phyloP scores from a whole-genome alignment of 148 eudicot species.

The Cornus kousa region DNA sequence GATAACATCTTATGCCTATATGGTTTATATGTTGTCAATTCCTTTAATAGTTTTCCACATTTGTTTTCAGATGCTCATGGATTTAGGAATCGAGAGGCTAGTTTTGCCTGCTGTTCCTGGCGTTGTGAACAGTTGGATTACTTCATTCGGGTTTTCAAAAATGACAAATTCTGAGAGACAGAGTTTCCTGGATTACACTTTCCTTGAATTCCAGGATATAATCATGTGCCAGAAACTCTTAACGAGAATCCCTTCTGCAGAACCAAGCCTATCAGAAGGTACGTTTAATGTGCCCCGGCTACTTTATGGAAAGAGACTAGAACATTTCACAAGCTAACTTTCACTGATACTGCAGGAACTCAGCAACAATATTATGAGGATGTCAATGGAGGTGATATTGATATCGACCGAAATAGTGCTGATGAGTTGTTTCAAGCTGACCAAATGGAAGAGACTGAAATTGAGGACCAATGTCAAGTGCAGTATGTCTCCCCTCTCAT shows the following conservation, averaged over 20 bases:
- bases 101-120: constrained; percentile 76
- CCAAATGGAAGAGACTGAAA: constrained; percentile 33
- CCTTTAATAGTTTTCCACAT: neutral
- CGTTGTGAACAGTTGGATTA: constrained; percentile 74
- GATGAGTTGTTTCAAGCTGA: constrained; percentile 51
- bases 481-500: constrained; percentile 38
- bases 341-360: constrained; percentile 28
- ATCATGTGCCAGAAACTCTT: constrained; percentile 81
- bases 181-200: constrained; percentile 54
- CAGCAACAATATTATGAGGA: constrained; percentile 16
- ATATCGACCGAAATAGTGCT: constrained; percentile 37
- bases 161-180: constrained; percentile 49
- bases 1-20: too few relatives aligned
- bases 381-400: constrained; percentile 20
- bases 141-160: constrained; percentile 69
- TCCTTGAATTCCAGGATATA: constrained; percentile 85
- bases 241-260: constrained; percentile 22
- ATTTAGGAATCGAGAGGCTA: constrained; percentile 81
- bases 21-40: neutral
- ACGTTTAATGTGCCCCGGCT: neutral
- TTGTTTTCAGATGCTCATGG: constrained; percentile 52
- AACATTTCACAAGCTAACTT: neutral
- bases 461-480: constrained; percentile 33
- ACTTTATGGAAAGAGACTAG: neutral
- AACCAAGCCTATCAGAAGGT: constrained; percentile 30